These are phyloP conservation scores for Aspergillus phoenicis DNA, from an alignment of 2,329 filamentous ascomycete genomes.

Conservation along the genomic window DNA sequence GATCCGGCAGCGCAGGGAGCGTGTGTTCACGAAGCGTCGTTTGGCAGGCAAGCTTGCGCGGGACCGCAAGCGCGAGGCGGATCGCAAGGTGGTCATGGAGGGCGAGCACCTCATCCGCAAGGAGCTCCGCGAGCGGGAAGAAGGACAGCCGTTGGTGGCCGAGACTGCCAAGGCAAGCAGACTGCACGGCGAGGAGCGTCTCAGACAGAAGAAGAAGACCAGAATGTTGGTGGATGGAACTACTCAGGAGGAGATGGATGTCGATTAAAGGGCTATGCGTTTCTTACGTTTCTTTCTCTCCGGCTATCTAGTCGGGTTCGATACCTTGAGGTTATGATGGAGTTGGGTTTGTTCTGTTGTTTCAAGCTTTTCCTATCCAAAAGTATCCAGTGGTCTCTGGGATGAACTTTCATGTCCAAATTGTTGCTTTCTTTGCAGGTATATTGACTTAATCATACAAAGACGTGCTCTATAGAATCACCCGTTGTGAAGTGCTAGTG, in stretches of 20 bases:
- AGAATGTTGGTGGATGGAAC: constrained; percentile 49
- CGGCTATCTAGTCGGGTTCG: constrained; percentile 14
- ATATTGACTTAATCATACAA: constrained; percentile 7
- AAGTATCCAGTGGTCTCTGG: constrained; percentile 12
- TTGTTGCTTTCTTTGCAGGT: constrained; percentile 3
- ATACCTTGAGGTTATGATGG: constrained; percentile 25
- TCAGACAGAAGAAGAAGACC: constrained; percentile 48
- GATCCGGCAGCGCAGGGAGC: constrained; percentile 80
- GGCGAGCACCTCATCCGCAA: constrained; percentile 90
- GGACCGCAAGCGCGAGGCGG: constrained; percentile 74
- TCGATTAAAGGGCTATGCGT: constrained; percentile 42
- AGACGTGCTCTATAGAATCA: background rate
- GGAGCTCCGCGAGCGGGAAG: constrained; percentile 61
- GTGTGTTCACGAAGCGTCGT: constrained; percentile 89
- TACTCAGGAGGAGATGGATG: constrained; percentile 50
- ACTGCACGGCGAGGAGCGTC: constrained; percentile 45
- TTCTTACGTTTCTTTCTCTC: constrained; percentile 13
- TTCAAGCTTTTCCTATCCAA: constrained; percentile 13
- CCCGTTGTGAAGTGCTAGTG: background rate
- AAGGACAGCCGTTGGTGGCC: constrained; percentile 41
- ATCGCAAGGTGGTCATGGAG: constrained; percentile 85
- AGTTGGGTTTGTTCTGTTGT: constrained; percentile 24
- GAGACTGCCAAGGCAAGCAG: constrained; percentile 41
- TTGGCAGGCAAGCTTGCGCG: constrained; percentile 79
- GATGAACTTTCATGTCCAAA: constrained; percentile 14